Conservation (phyloP, 2,329 filamentous ascomycete genomes). For the Esteya vermicola region DNA sequence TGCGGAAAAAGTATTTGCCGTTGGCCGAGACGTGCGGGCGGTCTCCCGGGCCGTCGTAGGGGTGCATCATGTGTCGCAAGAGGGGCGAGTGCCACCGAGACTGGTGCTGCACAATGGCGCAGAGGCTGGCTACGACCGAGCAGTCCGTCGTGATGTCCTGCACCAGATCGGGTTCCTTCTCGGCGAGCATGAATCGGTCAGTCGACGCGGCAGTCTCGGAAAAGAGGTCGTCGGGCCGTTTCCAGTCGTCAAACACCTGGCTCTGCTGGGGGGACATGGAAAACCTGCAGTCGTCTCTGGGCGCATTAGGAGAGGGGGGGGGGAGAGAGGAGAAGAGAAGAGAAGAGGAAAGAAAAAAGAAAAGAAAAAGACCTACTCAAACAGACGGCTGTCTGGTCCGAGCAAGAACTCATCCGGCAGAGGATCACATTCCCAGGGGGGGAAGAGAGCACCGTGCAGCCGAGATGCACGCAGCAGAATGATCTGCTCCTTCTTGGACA, state of each 20-base stretch:
- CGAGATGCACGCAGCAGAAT: constrained; percentile 65
- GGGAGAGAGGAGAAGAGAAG: neutral
- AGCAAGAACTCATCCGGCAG: constrained; percentile 44
- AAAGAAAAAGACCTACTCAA: constrained; percentile 36
- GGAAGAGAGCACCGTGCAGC: constrained; percentile 71
- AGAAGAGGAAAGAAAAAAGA: neutral
- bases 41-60: constrained; percentile 46
- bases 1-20: constrained; percentile 81
- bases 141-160: constrained; percentile 95
- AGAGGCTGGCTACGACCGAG: constrained; percentile 90
- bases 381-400: constrained; percentile 34
- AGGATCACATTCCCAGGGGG: constrained; percentile 63
- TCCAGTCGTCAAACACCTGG: constrained; percentile 72
- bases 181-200: constrained; percentile 18
- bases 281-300: constrained; percentile 54
- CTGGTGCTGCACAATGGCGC: constrained; percentile 55
- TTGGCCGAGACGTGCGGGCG: constrained; percentile 54
- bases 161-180: constrained; percentile 61
- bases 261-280: constrained; percentile 61
- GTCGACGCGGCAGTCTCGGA: constrained; percentile 13
- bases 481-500: constrained; percentile 58
- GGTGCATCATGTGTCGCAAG: constrained; percentile 57
- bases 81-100: constrained; percentile 45
- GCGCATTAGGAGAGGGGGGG: too few relatives aligned
- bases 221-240: constrained; percentile 57